Base-by-base conservation (phyloP, 2,329 filamentous ascomycete species). In the Diaporthe nobilis region DNA sequence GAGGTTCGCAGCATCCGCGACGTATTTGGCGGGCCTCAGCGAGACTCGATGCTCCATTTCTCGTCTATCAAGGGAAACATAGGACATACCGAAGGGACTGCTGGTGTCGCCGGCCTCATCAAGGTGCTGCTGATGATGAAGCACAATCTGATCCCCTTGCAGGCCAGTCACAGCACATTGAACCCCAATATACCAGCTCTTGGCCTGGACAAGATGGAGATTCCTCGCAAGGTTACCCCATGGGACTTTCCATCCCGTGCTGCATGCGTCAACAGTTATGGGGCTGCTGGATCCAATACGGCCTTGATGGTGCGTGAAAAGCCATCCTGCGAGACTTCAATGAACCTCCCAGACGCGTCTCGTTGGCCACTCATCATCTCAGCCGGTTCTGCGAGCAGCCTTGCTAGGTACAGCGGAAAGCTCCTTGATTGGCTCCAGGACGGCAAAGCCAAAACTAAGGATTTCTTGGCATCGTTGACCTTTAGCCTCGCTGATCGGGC, bases 201-300 rank as follows among this genome's bases (percentile, higher is more conserved):
- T 84, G 75, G 8, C n/a, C 60, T 1, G 17, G 78, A 81, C 61
- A 75, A 74, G 12, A 79, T 83, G 28, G 68, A 76, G 20, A 78
- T 82, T 2, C 47, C 47, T 6, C 47, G 31, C 70, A 1, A 80
- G 77, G 2, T 34, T 34, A 47, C 51, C 28, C 76, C 80, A 0
- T 84, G 82, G 83, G 42, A 76, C 1, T 72, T 9, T 1, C 39
- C 67, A 1, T 75, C 71, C n/a, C 77, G 58, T 49, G 77, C 67
- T 1, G 79, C 81, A 0, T 73, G 81, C 7, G 79, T 85, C 73
- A 85, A 85, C 76, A 85, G 82, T 76, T 85, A 85, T 73, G 84
- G 84, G 1, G 84, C 84, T 0, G 79, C 78, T 6, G 84, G 60
- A 28, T 17, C 6, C 9, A 49, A 49, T 4, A 8, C 47, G 47